Evolutionary conservation across 306 rosid genomes (phyloP), one percentile per base, ranked within the genome.

Genomic region (Vigna angularis): DNA sequence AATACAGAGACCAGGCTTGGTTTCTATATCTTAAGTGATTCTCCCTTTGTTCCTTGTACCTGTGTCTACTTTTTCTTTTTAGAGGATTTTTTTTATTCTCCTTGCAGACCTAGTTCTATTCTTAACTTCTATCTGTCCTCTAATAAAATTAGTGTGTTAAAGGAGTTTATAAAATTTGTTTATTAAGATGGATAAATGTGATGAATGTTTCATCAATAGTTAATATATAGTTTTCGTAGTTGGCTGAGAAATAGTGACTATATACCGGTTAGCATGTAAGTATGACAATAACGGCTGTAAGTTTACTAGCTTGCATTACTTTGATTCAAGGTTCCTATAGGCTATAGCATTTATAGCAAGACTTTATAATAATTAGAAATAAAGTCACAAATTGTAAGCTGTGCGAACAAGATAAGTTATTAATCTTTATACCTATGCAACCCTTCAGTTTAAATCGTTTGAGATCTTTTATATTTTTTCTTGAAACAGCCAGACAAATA

Each of bases 261-360:
- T 78, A 36, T 26, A 51, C 32, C 24, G 24, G 70, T 40, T 49
- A 49, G 73, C 73, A 62, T 71, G 22, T 42, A 24, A 61, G 61
- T 52, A 16, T 52, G 28, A 26, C 28, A 26, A 26, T 26, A 26
- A 26, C 28, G 28, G 28, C 28, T 26, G 28, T 26, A 2, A 26
- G 28, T 26, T 26, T 26, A 52, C 57, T 11, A 45, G 34, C 20
- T 72, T 66, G 24, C 48, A 42, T 63, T 52, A 58, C 47, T 68
- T 75, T 62, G 59, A 55, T 69, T 56, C 78, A 52, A 70, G 74
- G 74, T 69, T 51, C 55, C 36, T 56, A 38, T 69, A 68, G 55
- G 48, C 40, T 40, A 40, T 73, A 30, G 61, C 36, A 16, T 51
- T 49, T 16, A 42, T 74, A 42, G 16, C 38, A 67, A 18, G 32